Evolutionary conservation across 345 rosid genomes (phyloP).

Genomic region (Eutrema japonicum): DNA sequence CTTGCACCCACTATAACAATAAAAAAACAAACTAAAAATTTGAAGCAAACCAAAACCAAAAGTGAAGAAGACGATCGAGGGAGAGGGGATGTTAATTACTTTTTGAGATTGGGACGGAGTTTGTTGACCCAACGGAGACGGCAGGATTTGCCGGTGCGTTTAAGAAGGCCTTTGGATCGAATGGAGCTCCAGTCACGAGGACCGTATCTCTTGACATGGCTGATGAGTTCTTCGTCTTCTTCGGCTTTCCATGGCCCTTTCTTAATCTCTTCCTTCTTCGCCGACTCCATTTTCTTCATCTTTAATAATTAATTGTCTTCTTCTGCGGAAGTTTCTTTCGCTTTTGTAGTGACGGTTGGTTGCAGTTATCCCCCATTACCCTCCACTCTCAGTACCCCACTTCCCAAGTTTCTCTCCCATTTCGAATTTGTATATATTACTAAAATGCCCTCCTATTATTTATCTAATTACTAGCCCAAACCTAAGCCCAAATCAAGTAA

Average conservation of each 20-base stretch:
- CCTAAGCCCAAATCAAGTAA: conserved; percentile 15
- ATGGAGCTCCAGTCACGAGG: conserved; percentile 99
- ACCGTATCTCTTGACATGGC: conserved; percentile 74
- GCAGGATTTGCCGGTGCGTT: conserved; percentile 88
- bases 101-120: conserved; percentile 89
- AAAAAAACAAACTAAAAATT: neutral
- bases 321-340: conserved; percentile 23
- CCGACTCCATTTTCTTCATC: conserved; percentile 51
- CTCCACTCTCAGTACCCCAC: conserved; percentile 44
- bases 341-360: conserved; percentile 49
- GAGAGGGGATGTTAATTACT: conserved; percentile 39
- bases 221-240: conserved; percentile 78
- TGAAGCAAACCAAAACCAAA: neutral
- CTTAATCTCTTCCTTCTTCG: conserved; percentile 55
- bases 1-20: conserved; percentile 71
- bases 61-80: neutral
- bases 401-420: conserved; percentile 46
- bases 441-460: neutral
- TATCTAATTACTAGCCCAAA: neutral
- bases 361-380: conserved; percentile 53
- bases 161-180: conserved; percentile 97
- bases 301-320: neutral
- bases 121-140: conserved; percentile 99
- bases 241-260: conserved; percentile 97
- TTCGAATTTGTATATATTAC: conserved; percentile 23